phyloP scores from a whole-genome alignment of 257 asterid species.

The Linderniella brevidens region DNA sequence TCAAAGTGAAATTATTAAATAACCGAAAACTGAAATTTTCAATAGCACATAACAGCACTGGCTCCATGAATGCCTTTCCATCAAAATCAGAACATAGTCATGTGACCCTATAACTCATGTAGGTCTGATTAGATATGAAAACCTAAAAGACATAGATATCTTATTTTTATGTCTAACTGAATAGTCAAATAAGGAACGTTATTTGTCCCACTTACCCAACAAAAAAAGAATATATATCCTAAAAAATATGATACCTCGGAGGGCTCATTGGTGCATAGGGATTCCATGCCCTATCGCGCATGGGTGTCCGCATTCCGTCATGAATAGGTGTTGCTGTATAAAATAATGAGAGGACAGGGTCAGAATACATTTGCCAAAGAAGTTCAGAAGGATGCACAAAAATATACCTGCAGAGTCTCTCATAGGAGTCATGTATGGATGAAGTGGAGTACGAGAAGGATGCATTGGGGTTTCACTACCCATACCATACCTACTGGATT shows the following conservation, averaged over 20 bases:
- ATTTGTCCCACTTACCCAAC: too few relatives aligned
- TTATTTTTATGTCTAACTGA: too few relatives aligned
- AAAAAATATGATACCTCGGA: slow-evolving; percentile 32
- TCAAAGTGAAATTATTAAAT: slow-evolving; percentile 6
- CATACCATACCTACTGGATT: slow-evolving; percentile 60
- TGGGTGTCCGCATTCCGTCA: slow-evolving; percentile 98
- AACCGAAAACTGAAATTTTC: too few relatives aligned
- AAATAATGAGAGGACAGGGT: slow-evolving; percentile 6
- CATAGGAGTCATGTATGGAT: slow-evolving; percentile 95
- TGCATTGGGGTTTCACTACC: slow-evolving; percentile 96
- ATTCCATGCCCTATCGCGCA: slow-evolving; percentile 98
- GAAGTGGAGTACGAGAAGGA: slow-evolving; percentile 92
- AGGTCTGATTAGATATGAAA: too few relatives aligned
- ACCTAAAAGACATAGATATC: too few relatives aligned
- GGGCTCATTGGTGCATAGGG: slow-evolving; percentile 92
- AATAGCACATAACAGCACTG: too few relatives aligned
- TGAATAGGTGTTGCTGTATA: slow-evolving; percentile 70
- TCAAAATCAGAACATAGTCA: too few relatives aligned
- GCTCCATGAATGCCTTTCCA: too few relatives aligned
- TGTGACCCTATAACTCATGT: too few relatives aligned
- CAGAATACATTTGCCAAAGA: not conserved
- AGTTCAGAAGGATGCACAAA: not conserved
- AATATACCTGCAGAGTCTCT: slow-evolving; percentile 71
- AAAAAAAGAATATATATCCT: too few relatives aligned
- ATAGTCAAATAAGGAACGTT: too few relatives aligned